phyloP scores from a whole-genome alignment of 1,284 basidiomycete genomes.

The Cutaneotrichosporon mucoides region DNA sequence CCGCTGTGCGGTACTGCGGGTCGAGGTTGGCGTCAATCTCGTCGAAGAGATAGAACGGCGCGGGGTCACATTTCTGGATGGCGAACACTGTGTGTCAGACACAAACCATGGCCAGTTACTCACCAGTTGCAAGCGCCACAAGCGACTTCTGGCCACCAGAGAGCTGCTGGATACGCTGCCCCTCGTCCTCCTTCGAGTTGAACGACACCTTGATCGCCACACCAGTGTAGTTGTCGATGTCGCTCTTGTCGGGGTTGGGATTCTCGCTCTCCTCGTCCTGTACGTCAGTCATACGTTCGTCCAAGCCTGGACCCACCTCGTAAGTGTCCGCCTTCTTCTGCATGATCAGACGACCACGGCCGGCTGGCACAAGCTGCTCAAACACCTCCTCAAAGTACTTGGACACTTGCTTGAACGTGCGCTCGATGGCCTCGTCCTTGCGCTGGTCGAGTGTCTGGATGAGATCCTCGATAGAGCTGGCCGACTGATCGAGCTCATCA shows the following conservation, averaged over 20 bases:
- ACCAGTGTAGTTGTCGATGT: constrained; percentile 92
- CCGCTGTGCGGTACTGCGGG: constrained; percentile 94
- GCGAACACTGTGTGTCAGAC: constrained; percentile 68
- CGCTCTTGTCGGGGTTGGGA: constrained; percentile 55
- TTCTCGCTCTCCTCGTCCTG: constrained; percentile 48
- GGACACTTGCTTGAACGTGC: constrained; percentile 96
- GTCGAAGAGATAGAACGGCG: constrained; percentile 99
- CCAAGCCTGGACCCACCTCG: background rate
- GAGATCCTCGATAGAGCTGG: constrained; percentile 85
- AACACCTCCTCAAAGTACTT: constrained; percentile 97
- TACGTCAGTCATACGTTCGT: background rate
- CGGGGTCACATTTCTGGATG: constrained; percentile 98
- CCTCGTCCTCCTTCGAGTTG: constrained; percentile 96
- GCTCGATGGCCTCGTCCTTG: constrained; percentile 97
- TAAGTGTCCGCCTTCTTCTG: constrained; percentile 72
- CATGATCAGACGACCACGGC: constrained; percentile 84
- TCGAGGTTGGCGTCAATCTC: constrained; percentile 99
- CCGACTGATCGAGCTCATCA: constrained; percentile 87
- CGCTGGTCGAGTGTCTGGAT: constrained; percentile 91
- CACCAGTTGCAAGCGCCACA: constrained; percentile 78
- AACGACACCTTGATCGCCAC: constrained; percentile 98
- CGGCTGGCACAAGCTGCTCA: constrained; percentile 92
- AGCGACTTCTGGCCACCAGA: constrained; percentile 98
- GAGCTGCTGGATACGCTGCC: constrained; percentile 89
- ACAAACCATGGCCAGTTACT: no score